Conservation (phyloP, 2,329 filamentous ascomycete genomes). For the Blumeria hordei region DNA sequence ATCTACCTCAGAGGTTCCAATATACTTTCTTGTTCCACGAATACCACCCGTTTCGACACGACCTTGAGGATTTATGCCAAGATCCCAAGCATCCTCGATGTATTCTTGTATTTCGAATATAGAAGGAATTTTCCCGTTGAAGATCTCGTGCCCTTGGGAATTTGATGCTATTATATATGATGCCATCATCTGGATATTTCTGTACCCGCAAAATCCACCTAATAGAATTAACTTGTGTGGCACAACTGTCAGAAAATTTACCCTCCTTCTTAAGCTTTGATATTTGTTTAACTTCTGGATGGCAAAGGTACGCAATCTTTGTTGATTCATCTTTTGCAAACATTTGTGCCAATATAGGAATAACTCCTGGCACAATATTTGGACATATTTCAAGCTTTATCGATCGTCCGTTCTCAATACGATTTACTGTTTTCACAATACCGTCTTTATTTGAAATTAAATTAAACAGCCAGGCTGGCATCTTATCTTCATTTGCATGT, state of each 20-base stretch:
- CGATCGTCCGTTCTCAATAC: slow-evolving; percentile 20
- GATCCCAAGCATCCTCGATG: slow-evolving; percentile 76
- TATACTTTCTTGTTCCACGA: slow-evolving; percentile 75
- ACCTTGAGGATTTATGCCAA: slow-evolving; percentile 51
- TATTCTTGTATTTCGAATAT: slow-evolving; percentile 65
- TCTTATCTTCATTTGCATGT: slow-evolving; percentile 47
- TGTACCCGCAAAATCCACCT: slow-evolving; percentile 84
- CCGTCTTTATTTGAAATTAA: slow-evolving; percentile 33
- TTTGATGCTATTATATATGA: slow-evolving; percentile 46
- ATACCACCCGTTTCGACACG: slow-evolving; percentile 70
- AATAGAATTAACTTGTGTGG: neutral
- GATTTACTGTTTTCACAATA: slow-evolving; percentile 28
- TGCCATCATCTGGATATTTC: slow-evolving; percentile 79
- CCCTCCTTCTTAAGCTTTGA: slow-evolving; percentile 60
- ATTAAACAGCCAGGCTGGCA: slow-evolving; percentile 44
- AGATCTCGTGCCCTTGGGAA: slow-evolving; percentile 31
- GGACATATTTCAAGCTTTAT: slow-evolving; percentile 19
- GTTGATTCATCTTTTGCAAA: slow-evolving; percentile 40
- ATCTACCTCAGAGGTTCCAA: slow-evolving; percentile 66
- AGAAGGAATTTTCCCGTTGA: slow-evolving; percentile 39
- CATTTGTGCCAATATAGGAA: slow-evolving; percentile 36
- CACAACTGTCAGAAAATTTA: slow-evolving; percentile 11
- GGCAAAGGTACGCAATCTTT: slow-evolving; percentile 54
- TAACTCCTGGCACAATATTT: slow-evolving; percentile 26
- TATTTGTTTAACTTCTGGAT: slow-evolving; percentile 50